Evolutionary conservation across 192 early-diverging fungal genomes (phyloP), one percentile per base, ranked within the genome.

Genomic region (Coemansia sp.): DNA sequence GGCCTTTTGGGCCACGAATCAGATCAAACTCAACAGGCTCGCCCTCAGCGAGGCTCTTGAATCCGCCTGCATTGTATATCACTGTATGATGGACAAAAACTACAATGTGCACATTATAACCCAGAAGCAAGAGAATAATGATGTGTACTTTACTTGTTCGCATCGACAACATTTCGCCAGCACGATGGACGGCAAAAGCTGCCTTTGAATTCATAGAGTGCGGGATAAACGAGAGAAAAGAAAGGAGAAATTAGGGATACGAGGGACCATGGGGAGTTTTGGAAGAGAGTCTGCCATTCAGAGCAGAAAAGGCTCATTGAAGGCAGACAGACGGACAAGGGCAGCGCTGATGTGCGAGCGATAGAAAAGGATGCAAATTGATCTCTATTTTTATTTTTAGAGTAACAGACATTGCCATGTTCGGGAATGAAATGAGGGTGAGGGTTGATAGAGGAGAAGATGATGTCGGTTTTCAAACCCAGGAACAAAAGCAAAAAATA

Each of bases 21-120:
- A 90, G 61, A 42, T 89, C 88, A 63, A 88, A 92, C 49, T 92
- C 91, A 17, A 92, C 91, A 5, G n/a, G 46, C 68, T 82, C 75
- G 81, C 85, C 88, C 77, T 92, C 89, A 63, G 86, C 88, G 32
- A 92, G 75, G 65, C 88, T 90, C 67, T 90, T 90, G 68, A 92
- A 92, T 40, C 89, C 90, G 37, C 91, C 88, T 61, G 86, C 77
- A 67, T 92, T 91, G 54, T 88, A 83, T 68, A 92, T 92, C 13
- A 89, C 89, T 13, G 90, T 88, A 58, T 92, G 88, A 77, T 93
- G 90, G 32, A 92, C 91, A 85, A 93, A 92, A 17, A 93, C 89
- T 87, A 81, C 43, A 63, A 54, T 54, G 5, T 8, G 22, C 25
- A 25, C 51, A 54, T 25, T 25, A 25, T 25, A 54, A 54, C 25